These are phyloP conservation scores for Boletellus dicymbophilus DNA, from an alignment of 1,284 basidiomycete genomes.

Conservation along the genomic window DNA sequence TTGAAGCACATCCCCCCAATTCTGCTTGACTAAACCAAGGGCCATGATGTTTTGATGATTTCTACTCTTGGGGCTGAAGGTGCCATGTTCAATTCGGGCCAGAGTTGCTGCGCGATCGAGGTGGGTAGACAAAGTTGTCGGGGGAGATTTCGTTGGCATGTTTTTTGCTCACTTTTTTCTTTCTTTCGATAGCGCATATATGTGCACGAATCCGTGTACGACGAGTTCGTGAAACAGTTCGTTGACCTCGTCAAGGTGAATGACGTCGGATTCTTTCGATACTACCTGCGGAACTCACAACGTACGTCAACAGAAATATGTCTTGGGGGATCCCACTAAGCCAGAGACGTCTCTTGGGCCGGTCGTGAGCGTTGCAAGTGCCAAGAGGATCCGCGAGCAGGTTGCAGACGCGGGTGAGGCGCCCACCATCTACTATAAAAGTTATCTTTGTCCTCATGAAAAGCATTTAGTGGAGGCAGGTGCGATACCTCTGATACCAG, in stretches of 20 bases:
- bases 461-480: slow-evolving; percentile 67
- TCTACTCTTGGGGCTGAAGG: slow-evolving; percentile 47
- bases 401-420: slow-evolving; percentile 74
- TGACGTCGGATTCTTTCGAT: not conserved
- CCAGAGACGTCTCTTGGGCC: slow-evolving; percentile 83
- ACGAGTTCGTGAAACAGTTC: slow-evolving; percentile 78
- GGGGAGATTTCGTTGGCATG: no score
- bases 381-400: slow-evolving; percentile 83
- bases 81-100: slow-evolving; percentile 94
- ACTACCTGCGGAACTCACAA: not conserved
- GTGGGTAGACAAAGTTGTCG: slow-evolving; percentile 42
- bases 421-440: not conserved
- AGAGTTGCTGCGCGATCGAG: slow-evolving; percentile 88
- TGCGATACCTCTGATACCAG: slow-evolving; percentile 76
- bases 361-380: slow-evolving; percentile 86
- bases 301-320: slow-evolving; percentile 56
- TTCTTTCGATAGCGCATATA: slow-evolving; percentile 78
- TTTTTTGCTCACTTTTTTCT: not conserved
- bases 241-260: slow-evolving; percentile 73
- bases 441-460: not conserved
- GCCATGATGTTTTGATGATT: no score
- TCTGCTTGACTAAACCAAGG: not conserved
- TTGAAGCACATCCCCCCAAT: not conserved
- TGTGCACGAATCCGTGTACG: slow-evolving; percentile 84
- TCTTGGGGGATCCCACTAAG: slow-evolving; percentile 83